Base-by-base conservation (phyloP, 371 early-diverging fungal species). In the Actinomortierella wolfii region DNA sequence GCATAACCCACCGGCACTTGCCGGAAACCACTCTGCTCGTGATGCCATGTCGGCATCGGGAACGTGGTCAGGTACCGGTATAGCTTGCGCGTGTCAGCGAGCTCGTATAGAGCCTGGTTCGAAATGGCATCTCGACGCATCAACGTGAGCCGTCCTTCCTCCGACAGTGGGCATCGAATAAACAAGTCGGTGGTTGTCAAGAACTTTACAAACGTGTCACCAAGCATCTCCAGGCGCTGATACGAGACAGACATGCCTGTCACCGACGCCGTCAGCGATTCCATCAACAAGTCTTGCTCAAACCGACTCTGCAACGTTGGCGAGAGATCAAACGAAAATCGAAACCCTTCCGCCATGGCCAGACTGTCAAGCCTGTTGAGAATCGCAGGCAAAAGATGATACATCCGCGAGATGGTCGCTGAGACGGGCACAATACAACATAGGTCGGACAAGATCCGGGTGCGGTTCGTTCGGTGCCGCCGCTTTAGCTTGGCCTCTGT, bases 221-320 rank as follows among this genome's bases (percentile, higher is more conserved):
- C 98, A 7, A 97, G 76, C 18, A 90, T 91, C 79, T 97, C 98
- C 0, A 97, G 78, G 2, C 97, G 88, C 76, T 97, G 94, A 67
- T 96, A 97, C 47, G 59, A 59, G 55, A 66, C 59, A n/a, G 54
- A 39, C 24, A 59, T 50, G 2, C 24, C 51, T 1, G 55, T 29
- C 1, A 54, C 59, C 1, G 66, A 59, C 7, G 59, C 45, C 8
- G 66, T 66, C 3, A 66, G 41, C 1, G 66, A 55, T 40, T 66
- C 66, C 25, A 66, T 55, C 28, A 56, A 45, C 47, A 59, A 15
- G 0, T 54, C 40, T 1, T 21, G 43, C 8, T 34, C 17, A 17
- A 66, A 34, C 34, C 34, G 34, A 6, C 11, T 11, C 34, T 34
- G 34, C 4, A 34, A 4, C 34, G 7, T 26, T 25, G 43, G 9